phyloP scores from a whole-genome alignment of 108 stramenopile genomes.

The Fragilaria crotonensis region DNA sequence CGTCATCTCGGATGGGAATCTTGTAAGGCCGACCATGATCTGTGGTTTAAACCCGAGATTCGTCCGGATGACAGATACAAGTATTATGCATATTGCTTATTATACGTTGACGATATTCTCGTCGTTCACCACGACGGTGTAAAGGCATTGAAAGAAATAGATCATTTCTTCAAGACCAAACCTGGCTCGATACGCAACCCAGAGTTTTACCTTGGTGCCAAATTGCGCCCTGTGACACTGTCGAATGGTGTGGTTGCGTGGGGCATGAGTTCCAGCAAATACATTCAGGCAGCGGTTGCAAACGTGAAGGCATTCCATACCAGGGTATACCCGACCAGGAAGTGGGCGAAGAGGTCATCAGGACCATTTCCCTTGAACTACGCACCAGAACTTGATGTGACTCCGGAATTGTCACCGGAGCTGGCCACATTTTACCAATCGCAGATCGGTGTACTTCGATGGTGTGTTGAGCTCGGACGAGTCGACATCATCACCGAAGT shows the following conservation, averaged over 20 bases:
- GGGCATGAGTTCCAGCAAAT: no score
- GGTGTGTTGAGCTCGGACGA: conserved; percentile 32
- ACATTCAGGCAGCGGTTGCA: no score
- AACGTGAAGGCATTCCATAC: no score
- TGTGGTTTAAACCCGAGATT: neutral
- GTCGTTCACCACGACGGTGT: no score
- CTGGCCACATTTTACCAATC: conserved; percentile 24
- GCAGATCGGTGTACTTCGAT: no score
- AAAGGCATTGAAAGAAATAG: no score
- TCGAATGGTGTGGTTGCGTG: no score
- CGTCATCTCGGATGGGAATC: neutral
- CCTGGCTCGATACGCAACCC: no score
- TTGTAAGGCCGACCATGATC: neutral
- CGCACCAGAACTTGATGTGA: conserved; percentile 22
- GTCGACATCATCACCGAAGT: conserved; percentile 36
- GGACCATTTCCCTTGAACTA: conserved; percentile 11
- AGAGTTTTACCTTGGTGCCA: conserved; percentile 48
- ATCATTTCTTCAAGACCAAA: no score
- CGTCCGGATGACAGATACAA: no score
- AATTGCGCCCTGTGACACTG: conserved; percentile 20
- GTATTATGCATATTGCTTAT: no score
- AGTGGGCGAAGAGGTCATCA: neutral
- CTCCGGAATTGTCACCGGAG: conserved; percentile 6
- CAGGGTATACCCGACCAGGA: neutral
- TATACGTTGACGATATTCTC: no score